These are phyloP conservation scores for Posidonia oceanica DNA, from an alignment of 116 monocot genomes.

Conservation along the genomic window DNA sequence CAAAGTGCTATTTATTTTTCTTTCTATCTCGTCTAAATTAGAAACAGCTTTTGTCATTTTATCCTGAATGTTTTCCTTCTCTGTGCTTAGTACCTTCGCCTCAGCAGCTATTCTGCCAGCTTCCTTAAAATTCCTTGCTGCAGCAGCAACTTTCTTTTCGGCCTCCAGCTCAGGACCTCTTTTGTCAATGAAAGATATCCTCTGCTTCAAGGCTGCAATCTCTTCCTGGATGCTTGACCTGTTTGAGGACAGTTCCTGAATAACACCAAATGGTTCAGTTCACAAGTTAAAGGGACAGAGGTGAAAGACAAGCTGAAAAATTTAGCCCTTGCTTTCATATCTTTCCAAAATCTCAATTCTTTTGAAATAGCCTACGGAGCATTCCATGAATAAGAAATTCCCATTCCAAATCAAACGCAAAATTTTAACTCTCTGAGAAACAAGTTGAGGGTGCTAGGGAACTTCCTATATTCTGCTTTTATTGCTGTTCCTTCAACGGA, in stretches of 20 bases:
- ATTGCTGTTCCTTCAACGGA: no score
- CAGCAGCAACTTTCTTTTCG: slow-evolving; percentile 92
- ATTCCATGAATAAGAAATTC: no score
- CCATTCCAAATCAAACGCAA: no score
- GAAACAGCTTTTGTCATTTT: slow-evolving; percentile 29
- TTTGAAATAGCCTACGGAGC: no score
- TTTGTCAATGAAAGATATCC: slow-evolving; percentile 75
- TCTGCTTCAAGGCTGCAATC: slow-evolving; percentile 49
- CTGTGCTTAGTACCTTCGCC: slow-evolving; percentile 57
- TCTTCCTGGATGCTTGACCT: slow-evolving; percentile 58
- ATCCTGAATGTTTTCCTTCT: slow-evolving; percentile 50
- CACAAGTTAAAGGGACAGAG: no score
- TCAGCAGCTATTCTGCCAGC: slow-evolving; percentile 81
- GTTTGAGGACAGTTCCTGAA: slow-evolving; percentile 54
- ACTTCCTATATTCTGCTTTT: no score
- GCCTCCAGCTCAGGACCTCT: slow-evolving; percentile 86
- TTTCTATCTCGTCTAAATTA: slow-evolving; percentile 45
- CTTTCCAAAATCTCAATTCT: no score
- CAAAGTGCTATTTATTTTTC: slow-evolving; percentile 30
- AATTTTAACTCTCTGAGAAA: no score
- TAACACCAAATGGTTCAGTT: not conserved
- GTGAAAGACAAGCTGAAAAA: no score
- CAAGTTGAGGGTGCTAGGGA: no score
- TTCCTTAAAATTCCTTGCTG: slow-evolving; percentile 94
- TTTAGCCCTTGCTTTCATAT: no score